Evolutionary conservation across 1,284 basidiomycete genomes (phyloP), one percentile per base, ranked within the genome.

Genomic region (Ceratobasidium sp.): DNA sequence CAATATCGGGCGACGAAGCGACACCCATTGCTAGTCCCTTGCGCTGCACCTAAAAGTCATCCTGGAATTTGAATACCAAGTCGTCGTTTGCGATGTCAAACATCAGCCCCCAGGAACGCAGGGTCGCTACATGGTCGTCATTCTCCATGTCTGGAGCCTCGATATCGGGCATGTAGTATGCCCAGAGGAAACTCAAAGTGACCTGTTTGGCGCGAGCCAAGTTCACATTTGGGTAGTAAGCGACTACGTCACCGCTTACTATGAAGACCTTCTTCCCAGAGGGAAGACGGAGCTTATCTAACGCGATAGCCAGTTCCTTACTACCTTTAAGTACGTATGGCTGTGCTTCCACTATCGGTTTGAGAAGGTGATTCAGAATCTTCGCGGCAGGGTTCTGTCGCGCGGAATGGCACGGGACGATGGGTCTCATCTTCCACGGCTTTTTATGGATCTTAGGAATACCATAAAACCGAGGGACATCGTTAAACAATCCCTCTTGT

Each of bases 381-480:
- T 82, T 82, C 1, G 80, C 80, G 11, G 78, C 77, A 3, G 81
- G 81, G 50, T 79, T 80, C 73, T 79, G 78, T 6, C 80, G 73
- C 6, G 79, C 79, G 14, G 72, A 76, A 64, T 82, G 81, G 67
- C 80, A 81, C 0, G 81, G 81, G 26, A 82, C 76, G 14, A 82
- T 83, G 0, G 80, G 82, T 9, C 79, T 44, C 71, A 80, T 78
- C 74, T 80, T 80, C 14, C 77, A 74, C 0, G 81, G 81, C 62
- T 77, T 72, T 73, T 82, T 82, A 77, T 82, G 81, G 0, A 82
- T 82, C 75, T 82, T 82, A 47, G 81, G 81, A 43, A 81, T 80
- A 0, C 78, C 78, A 73, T 82, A 80, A 67, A 82, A 82, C 13
- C 14, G 18, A 0, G 81, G 81, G 16, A 80, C 41, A 23, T 35